Base-by-base conservation (phyloP, 306 rosid species). In the Medicago arabica region DNA sequence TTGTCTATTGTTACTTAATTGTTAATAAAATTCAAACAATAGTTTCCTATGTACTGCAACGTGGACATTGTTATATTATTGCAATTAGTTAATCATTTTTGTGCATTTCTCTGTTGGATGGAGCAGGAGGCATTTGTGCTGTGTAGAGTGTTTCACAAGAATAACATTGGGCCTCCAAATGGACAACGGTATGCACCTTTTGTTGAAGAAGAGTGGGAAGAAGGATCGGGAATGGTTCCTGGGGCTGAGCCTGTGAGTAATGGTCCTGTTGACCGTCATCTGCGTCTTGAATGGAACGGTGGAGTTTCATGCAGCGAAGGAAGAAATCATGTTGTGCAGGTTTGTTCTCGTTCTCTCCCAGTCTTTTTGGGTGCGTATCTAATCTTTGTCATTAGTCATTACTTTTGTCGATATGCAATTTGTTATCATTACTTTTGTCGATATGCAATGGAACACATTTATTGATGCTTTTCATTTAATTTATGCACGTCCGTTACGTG, bases 101-200 rank as follows among this genome's bases (percentile, higher is more conserved):
- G 75, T 84, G 81, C 46, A 51, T 82, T 80, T 79, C 82, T 82
- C 69, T 87, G 81, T 39, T 78, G 81, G 83, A 72, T 49, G 89
- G 91, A 86, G 86, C 87, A 96, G 99, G 98, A 92, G 84, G 96
- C 96, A 3, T 96, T 76, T 87, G 99, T 96, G 69, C 84, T 96
- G 74, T 92, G 98, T 90, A 89, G 99, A 87, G 97, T 96, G 31
- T 96, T 96, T 87, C 99, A 92, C 89, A 96, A 92, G 86, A 96
- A 92, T 86, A 96, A 96, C 86, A 92, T 95, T 49, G 98, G 99
- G 58, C 99, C 99, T 58, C 99, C 99, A 0, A 95, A 90, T 81
- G 97, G 99, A 79, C 98, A 95, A 75, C 92, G 99, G 0, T 95
- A 95, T 89, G 99, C 99, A 0, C 97, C 99, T 79, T 96, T 96